Base-by-base conservation (phyloP, 768 basidiomycete species). In the Trametes coccinea region DNA sequence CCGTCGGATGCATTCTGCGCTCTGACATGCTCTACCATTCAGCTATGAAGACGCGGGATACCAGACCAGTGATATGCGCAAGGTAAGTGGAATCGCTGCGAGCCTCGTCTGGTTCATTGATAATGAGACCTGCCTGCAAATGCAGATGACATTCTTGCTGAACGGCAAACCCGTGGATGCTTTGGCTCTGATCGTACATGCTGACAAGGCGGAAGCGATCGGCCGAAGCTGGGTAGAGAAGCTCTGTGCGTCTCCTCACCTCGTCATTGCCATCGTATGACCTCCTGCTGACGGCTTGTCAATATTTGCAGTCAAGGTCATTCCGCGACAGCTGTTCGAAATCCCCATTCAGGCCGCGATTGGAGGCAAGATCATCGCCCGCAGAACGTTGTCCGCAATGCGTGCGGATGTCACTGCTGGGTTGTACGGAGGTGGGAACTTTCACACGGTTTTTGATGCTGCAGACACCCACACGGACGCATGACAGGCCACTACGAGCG, bases 11-110 rank as follows among this genome's bases (percentile, higher is more conserved):
- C 13, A 14, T 59, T 49, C 53, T 30, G 16, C 50, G 7, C 41
- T 48, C 14, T 61, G 47, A 55, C 41, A 30, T 40, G 34, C 27
- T 14, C 34, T 53, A 11, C 54, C 29, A 57, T 46, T 47, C 33
- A 96, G 95, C 69, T 99, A 99, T 69, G 95, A 98, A 74, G 92
- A 95, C 72, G 93, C 87, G 5, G 95, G 93, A 1, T 98, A 98
- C 74, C 81, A 84, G 70, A 75, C 77, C 59, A 93, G 92, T 66
- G 84, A 94, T 69, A 77, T 96, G 33, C 85, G 85, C 57, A 96
- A 96, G 84, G 93, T 94, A 65, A 47, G 49, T 56, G 29, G n/a
- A 33, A 41, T 14, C 40, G 9, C 11, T 27, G n/a, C 30, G 16
- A n/a, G 34, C n/a, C 11, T 7, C 56, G 39, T 7, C 39, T 8